Evolutionary conservation across 2,329 filamentous ascomycete genomes (phyloP).

Genomic region (Ambrosiella xylebori): DNA sequence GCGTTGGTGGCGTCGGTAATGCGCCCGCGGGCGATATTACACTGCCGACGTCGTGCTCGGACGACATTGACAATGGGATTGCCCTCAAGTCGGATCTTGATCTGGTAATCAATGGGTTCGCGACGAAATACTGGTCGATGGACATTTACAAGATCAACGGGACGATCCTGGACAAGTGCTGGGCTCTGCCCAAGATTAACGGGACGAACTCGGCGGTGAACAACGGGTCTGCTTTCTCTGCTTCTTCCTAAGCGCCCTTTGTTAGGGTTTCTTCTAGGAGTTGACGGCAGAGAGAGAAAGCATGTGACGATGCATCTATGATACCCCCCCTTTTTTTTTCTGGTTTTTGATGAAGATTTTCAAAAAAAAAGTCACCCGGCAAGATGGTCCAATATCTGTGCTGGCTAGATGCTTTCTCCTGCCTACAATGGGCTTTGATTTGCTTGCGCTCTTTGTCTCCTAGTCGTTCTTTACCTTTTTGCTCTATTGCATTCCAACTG

Average conservation of each 20-base stretch:
- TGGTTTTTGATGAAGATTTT: neutral
- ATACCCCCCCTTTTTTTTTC: neutral
- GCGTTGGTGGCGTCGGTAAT: neutral
- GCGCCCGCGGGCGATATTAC: neutral
- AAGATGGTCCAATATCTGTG: neutral
- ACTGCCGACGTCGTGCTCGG: neutral
- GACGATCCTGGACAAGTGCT: constrained; percentile 4
- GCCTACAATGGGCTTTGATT: neutral
- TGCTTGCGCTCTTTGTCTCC: constrained; percentile 4
- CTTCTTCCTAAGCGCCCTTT: neutral
- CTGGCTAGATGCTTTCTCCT: neutral
- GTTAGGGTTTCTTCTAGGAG: neutral
- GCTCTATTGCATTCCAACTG: neutral
- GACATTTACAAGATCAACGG: neutral
- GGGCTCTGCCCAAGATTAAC: neutral
- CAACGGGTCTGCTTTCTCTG: neutral
- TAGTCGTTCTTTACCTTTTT: constrained; percentile 3
- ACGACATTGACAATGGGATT: constrained; percentile 6
- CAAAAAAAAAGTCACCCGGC: neutral
- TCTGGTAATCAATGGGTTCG: constrained; percentile 1
- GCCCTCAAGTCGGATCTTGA: constrained; percentile 2
- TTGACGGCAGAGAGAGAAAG: neutral
- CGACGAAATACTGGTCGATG: constrained; percentile 1
- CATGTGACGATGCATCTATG: neutral
- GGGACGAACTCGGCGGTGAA: neutral